These are phyloP conservation scores for Atalantia buxifolia DNA, from an alignment of 345 rosid genomes.

Conservation along the genomic window DNA sequence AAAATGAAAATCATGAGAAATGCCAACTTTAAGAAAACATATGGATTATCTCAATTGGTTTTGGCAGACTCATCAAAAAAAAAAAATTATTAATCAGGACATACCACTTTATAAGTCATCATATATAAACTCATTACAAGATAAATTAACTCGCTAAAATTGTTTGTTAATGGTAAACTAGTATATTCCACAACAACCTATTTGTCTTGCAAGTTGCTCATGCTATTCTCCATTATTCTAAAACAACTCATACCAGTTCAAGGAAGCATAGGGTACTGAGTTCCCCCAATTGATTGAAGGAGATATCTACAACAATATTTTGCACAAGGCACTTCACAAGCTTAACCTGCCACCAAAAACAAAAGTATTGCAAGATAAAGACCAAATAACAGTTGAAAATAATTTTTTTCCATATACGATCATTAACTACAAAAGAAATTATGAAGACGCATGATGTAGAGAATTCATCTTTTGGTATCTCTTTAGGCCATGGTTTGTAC, in stretches of 20 bases:
- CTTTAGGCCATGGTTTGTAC: too few relatives aligned
- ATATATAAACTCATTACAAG: not conserved
- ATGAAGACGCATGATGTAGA: not conserved
- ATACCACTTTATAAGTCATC: not conserved
- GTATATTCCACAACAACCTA: not conserved
- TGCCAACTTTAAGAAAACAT: not conserved
- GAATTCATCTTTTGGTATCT: too few relatives aligned
- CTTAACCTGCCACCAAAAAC: slow-evolving; percentile 37
- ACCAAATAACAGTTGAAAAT: not conserved
- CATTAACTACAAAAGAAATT: not conserved
- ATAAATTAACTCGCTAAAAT: not conserved
- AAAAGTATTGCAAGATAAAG: not conserved
- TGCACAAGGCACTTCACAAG: slow-evolving; percentile 43
- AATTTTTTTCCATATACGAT: not conserved
- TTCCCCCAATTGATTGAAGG: slow-evolving; percentile 45
- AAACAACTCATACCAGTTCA: slow-evolving; percentile 29
- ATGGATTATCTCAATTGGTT: not conserved
- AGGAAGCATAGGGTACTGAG: slow-evolving; percentile 42
- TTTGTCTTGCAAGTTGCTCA: not conserved
- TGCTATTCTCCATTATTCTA: not conserved
- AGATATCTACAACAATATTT: slow-evolving; percentile 38
- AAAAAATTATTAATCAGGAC: not conserved
- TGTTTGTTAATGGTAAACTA: not conserved
- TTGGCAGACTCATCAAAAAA: not conserved
- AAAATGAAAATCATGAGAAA: slow-evolving; percentile 11